Percentiles rank a stretch among this genome's conserved stretches.
Conservation (phyloP, 768 basidiomycete species). For the Pulveroboletus sp. region DNA sequence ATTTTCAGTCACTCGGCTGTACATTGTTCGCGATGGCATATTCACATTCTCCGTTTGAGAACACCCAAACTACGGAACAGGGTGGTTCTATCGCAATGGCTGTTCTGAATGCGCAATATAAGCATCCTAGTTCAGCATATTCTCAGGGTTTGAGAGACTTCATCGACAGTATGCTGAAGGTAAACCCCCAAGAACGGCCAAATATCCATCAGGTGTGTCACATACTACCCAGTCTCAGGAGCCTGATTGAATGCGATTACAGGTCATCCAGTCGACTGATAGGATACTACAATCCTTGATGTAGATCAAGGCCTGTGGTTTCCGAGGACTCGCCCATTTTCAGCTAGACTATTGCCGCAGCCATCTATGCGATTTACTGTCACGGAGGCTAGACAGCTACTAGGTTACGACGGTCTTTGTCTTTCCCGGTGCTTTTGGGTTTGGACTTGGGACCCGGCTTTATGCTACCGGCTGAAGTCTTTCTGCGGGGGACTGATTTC, state of each 20-base stretch:
- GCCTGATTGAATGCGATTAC: conserved; percentile 2
- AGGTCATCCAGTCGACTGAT: conserved; percentile 70
- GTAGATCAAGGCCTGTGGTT: conserved; percentile 23
- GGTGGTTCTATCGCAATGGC: conserved; percentile 98
- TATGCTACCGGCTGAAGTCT: neutral
- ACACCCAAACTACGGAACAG: conserved; percentile 84
- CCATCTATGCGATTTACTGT: conserved; percentile 9
- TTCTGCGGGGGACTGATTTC: conserved; percentile 3
- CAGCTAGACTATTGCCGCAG: conserved; percentile 4
- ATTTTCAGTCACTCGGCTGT: conserved; percentile 85
- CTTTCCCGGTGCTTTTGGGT: conserved; percentile 1
- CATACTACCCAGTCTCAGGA: neutral
- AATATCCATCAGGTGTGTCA: conserved; percentile 73
- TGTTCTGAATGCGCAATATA: conserved; percentile 88
- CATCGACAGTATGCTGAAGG: conserved; percentile 80
- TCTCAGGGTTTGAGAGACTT: conserved; percentile 78
- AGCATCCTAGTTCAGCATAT: conserved; percentile 83
- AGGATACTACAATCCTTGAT: conserved; percentile 56
- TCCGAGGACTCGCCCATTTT: conserved; percentile 1
- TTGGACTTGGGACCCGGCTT: conserved; percentile 1
- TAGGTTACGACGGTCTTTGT: conserved; percentile 5
- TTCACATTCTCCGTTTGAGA: conserved; percentile 95
- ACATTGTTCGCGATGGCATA: conserved; percentile 94
- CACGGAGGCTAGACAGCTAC: neutral
- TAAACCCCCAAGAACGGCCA: conserved; percentile 78